Conservation (phyloP, 2,329 filamentous ascomycete genomes). For the Phialophora macrospora region DNA sequence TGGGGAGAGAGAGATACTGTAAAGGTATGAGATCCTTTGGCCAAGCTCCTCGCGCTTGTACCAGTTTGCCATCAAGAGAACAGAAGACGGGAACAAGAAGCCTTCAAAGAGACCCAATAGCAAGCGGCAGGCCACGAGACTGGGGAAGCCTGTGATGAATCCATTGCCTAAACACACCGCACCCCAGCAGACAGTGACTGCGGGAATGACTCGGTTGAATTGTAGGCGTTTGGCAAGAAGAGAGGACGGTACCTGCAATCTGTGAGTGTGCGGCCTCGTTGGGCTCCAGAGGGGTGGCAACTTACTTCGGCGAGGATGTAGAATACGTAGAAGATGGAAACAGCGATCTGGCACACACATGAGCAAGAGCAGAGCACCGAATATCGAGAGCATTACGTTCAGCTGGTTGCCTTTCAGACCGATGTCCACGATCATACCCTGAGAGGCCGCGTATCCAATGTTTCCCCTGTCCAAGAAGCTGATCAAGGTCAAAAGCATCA, state of each 20-base stretch:
- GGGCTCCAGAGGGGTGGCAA: neutral
- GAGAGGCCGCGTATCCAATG: neutral
- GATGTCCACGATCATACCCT: constrained; percentile 1
- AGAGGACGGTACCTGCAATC: neutral
- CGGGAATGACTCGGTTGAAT: constrained; percentile 1
- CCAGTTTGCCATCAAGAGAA: neutral
- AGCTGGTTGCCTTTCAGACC: neutral
- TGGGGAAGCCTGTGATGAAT: neutral
- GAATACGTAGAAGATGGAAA: neutral
- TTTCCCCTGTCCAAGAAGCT: neutral
- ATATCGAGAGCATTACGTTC: neutral
- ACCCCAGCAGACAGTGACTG: neutral
- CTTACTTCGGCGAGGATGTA: neutral
- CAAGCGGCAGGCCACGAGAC: neutral
- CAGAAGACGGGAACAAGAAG: neutral
- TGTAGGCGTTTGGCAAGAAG: neutral
- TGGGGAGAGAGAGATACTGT: neutral
- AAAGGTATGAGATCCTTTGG: neutral
- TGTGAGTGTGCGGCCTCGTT: neutral
- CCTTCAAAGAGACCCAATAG: neutral
- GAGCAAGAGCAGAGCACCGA: neutral
- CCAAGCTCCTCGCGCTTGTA: neutral
- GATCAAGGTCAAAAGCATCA: constrained; percentile 1
- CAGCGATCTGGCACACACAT: neutral
- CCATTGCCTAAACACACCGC: neutral